phyloP scores from a whole-genome alignment of 768 basidiomycete genomes.

The Hypholoma sublateritium region DNA sequence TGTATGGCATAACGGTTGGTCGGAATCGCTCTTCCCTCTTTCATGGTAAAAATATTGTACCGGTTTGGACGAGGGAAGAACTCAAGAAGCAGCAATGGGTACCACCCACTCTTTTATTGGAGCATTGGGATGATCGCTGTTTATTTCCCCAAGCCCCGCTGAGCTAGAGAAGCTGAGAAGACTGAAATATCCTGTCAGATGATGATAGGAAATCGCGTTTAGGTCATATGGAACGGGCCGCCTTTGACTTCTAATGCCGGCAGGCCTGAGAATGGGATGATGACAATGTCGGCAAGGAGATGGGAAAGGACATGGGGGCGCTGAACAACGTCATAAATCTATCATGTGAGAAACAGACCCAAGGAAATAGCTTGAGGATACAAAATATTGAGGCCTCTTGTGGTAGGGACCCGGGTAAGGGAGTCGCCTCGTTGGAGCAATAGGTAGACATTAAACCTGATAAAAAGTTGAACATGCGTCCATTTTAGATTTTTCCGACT shows the following conservation, averaged over 20 bases:
- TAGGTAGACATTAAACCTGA: too few relatives aligned
- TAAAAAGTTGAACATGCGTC: too few relatives aligned
- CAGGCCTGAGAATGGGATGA: background rate
- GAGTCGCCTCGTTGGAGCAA: too few relatives aligned
- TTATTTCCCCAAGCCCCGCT: background rate
- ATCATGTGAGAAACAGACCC: too few relatives aligned
- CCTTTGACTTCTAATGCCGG: background rate
- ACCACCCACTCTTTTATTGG: constrained; percentile 7
- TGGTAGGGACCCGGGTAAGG: too few relatives aligned
- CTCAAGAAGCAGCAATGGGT: constrained; percentile 1
- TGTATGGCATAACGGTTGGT: constrained; percentile 65
- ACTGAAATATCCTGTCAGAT: constrained; percentile 1
- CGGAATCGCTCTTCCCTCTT: constrained; percentile 45
- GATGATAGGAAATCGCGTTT: background rate
- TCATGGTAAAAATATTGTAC: constrained; percentile 4
- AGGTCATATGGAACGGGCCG: background rate
- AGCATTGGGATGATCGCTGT: background rate
- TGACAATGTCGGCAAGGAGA: background rate
- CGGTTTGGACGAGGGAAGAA: constrained; percentile 9
- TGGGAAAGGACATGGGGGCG: too few relatives aligned
- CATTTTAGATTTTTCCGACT: too few relatives aligned
- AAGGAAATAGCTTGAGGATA: too few relatives aligned
- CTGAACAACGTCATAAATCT: too few relatives aligned
- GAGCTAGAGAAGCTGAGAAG: background rate
- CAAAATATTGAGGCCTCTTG: too few relatives aligned